A percentile compares a stretch with the other conserved stretches of the same genome.
These are phyloP conservation scores for Cladosporium austrohemisphaericum DNA, from an alignment of 2,329 filamentous ascomycete species.

Conservation along the genomic window DNA sequence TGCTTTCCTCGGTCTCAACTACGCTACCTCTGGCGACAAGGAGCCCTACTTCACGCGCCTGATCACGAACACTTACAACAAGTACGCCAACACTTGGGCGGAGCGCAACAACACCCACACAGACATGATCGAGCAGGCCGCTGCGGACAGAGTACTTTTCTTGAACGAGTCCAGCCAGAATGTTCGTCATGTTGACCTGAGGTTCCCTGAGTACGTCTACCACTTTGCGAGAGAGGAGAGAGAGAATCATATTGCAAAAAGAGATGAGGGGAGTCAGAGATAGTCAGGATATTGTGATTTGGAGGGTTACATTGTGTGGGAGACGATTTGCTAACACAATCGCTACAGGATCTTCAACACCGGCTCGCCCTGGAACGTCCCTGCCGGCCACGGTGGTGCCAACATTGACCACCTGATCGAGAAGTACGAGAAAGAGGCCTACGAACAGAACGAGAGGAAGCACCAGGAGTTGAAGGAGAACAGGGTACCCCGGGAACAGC, in stretches of 20 bases:
- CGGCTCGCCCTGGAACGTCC: slow-evolving; percentile 61
- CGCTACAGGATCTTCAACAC: slow-evolving; percentile 56
- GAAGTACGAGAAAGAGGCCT: slow-evolving; percentile 59
- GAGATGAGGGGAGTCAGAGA: neutral
- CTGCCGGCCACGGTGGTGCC: slow-evolving; percentile 55
- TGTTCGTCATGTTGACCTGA: slow-evolving; percentile 50
- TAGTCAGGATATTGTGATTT: neutral
- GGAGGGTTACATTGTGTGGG: neutral
- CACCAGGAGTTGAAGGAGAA: slow-evolving; percentile 41
- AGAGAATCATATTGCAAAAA: neutral
- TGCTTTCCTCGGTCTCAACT: slow-evolving; percentile 37
- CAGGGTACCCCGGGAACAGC: slow-evolving; percentile 33
- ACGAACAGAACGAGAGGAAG: slow-evolving; percentile 56
- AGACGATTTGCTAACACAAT: slow-evolving; percentile 8
- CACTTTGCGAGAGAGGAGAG: neutral
- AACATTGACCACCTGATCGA: slow-evolving; percentile 58
- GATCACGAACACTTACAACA: slow-evolving; percentile 56
- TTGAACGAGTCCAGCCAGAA: slow-evolving; percentile 43
- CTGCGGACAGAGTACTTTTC: slow-evolving; percentile 60
- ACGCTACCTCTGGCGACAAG: slow-evolving; percentile 41
- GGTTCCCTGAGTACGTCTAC: slow-evolving; percentile 60
- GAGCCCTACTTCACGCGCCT: slow-evolving; percentile 45
- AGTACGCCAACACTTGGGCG: slow-evolving; percentile 51
- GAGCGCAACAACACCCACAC: slow-evolving; percentile 59
- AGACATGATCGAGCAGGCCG: slow-evolving; percentile 59